Conservation (phyloP, 805 yeast genomes). For the Schwanniomyces pseudopolymorphus region DNA sequence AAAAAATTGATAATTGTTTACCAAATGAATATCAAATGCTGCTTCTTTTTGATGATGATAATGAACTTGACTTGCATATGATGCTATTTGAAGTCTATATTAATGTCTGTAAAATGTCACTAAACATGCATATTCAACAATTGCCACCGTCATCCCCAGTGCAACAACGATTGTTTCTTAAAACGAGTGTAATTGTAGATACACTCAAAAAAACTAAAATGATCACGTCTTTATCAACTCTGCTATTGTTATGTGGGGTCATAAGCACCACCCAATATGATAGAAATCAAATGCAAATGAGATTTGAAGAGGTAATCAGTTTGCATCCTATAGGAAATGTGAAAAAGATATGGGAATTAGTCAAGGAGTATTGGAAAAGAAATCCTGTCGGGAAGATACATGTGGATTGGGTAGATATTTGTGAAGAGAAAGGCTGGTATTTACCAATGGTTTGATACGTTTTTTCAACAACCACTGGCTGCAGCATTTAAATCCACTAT, state of each 20-base stretch:
- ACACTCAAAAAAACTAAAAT: slow-evolving; percentile 13
- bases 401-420: slow-evolving; percentile 24
- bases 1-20: not conserved
- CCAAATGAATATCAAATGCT: not conserved
- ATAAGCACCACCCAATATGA: slow-evolving; percentile 20
- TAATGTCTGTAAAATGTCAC: slow-evolving; percentile 13
- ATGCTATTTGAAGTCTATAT: slow-evolving; percentile 14
- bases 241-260: slow-evolving; percentile 23
- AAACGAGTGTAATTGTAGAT: slow-evolving; percentile 12
- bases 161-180: slow-evolving; percentile 10
- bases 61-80: slow-evolving; percentile 6
- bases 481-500: too few relatives aligned
- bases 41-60: not conserved
- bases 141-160: slow-evolving; percentile 12
- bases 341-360: slow-evolving; percentile 12
- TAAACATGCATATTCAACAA: slow-evolving; percentile 12
- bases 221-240: slow-evolving; percentile 16
- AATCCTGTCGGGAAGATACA: slow-evolving; percentile 13
- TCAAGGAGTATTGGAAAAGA: slow-evolving; percentile 19
- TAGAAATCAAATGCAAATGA: slow-evolving; percentile 13
- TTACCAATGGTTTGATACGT: slow-evolving; percentile 1
- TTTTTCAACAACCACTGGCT: too few relatives aligned
- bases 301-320: slow-evolving; percentile 11
- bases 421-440: slow-evolving; percentile 26
- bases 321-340: slow-evolving; percentile 19